Evolutionary conservation across 805 yeast species (phyloP), one percentile per base, ranked within the genome.

Genomic region (Debaryomyces maramus): DNA sequence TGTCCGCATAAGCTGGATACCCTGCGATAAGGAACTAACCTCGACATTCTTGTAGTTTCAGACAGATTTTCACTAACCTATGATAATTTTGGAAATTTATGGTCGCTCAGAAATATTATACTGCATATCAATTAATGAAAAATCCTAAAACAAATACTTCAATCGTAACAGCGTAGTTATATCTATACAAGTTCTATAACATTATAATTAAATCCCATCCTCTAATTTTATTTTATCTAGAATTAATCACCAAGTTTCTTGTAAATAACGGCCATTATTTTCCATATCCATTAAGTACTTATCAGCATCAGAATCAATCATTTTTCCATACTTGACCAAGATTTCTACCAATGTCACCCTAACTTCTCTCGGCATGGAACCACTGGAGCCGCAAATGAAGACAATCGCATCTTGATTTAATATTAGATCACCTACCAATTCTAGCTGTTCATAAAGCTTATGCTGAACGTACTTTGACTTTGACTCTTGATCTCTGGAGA

Each of bases 371-470:
- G 99, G 99, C 99, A 93, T 93, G 47, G 78, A 78, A 0, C 99
- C 98, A 18, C 95, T 81, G 11, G 96, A 82, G 0, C 99, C 99
- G 69, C 99, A 91, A 5, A 93, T 70, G 56, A 83, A 89, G 4
- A 93, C 65, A 0, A 76, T 60, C 0, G 86, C 95, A n/a, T 70
- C 58, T 31, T 76, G 48, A 10, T 80, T 66, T 1, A 77, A 57
- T 4, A 90, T 53, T 38, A 81, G 58, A 3, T 80, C 73, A 1
- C 71, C 76, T 2, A 91, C 62, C 15, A 67, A 34, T 3, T 67
- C 58, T 22, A 73, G 71, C 31, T 82, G 63, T 20, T 65, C 61
- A 65, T 76, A 84, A 30, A 91, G 50, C 33, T 71, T 66, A 53
- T 88, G 86, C 56, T 91, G 97, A 2, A 91, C 96, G 55, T 91